These are phyloP conservation scores for Citrus mangshanensis DNA, from an alignment of 345 rosid genomes.

Conservation along the genomic window DNA sequence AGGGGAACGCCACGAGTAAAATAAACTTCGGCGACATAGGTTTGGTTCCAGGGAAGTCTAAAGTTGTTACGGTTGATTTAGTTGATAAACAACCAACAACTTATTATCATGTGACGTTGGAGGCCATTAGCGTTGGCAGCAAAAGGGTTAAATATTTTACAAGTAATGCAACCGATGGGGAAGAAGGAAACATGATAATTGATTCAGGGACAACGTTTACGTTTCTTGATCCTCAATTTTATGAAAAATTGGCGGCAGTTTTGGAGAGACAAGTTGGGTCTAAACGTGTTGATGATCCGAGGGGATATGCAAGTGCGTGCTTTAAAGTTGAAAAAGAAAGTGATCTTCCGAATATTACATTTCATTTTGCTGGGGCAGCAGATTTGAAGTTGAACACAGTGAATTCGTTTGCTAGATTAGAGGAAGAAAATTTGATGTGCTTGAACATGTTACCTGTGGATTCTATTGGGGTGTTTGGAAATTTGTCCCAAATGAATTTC, in stretches of 20 bases:
- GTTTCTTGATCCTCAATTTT: constrained; percentile 37
- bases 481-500: constrained; percentile 39
- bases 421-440: constrained; percentile 29
- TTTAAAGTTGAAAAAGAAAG: constrained; percentile 5
- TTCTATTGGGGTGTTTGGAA: constrained; percentile 35
- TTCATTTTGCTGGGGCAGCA: constrained; percentile 44
- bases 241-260: constrained; percentile 22
- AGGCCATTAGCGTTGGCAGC: constrained; percentile 55
- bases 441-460: constrained; percentile 28
- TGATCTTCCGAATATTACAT: constrained; percentile 40
- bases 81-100: constrained; percentile 28
- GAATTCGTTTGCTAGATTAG: constrained; percentile 30
- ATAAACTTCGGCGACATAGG: constrained; percentile 43
- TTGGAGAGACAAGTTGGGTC: constrained; percentile 25
- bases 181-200: constrained; percentile 46
- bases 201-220: constrained; percentile 65
- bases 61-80: constrained; percentile 40
- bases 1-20: constrained; percentile 29
- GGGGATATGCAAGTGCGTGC: constrained; percentile 31
- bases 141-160: constrained; percentile 31
- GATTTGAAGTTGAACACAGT: constrained; percentile 39
- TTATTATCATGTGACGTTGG: constrained; percentile 46
- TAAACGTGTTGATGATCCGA: constrained; percentile 35
- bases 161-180: background rate
- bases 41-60: constrained; percentile 4